Evolutionary conservation across 2,329 filamentous ascomycete genomes (phyloP), one percentile per base, ranked within the genome.

Genomic region (Stylonectria norvegica): DNA sequence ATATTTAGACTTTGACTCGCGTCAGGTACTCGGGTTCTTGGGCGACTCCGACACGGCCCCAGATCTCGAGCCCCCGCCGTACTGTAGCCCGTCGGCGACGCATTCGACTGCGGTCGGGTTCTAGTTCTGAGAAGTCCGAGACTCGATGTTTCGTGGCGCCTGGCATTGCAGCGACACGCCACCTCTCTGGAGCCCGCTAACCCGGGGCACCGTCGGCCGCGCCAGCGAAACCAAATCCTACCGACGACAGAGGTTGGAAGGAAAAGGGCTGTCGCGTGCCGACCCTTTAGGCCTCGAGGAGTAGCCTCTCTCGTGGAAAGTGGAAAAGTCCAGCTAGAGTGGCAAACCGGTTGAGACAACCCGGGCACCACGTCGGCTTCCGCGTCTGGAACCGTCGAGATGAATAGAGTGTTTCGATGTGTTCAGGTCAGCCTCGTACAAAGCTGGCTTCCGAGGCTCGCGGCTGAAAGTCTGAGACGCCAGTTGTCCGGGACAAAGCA

Each of bases 71-170:
- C 37, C 28, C 25, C 27, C n/a, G 27, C 10, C 27, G 27, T 14
- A n/a, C 27, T 6, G 27, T 29, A n/a, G 10, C n/a, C 27, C 27
- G n/a, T 14, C n/a, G n/a, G 6, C 27, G 27, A 8, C n/a, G 27
- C n/a, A n/a, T 8, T 14, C n/a, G n/a, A 29, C 7, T 29, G 15
- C n/a, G n/a, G n/a, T n/a, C n/a, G n/a, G n/a, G n/a, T n/a, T n/a
- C n/a, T n/a, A n/a, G n/a, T n/a, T n/a, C n/a, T n/a, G n/a, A n/a
- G n/a, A n/a, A n/a, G n/a, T n/a, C n/a, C n/a, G n/a, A n/a, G n/a
- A n/a, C n/a, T n/a, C n/a, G n/a, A n/a, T 20, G 35, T 29, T 30
- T 42, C 34, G 52, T 53, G 45, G 49, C 41, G 41, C 27, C 33
- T 38, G 35, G 34, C 33, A 34, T 37, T 14, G 10, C 16, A 28